phyloP scores from a whole-genome alignment of 148 eudicot species.

The Tetragonia tetragonoides region DNA sequence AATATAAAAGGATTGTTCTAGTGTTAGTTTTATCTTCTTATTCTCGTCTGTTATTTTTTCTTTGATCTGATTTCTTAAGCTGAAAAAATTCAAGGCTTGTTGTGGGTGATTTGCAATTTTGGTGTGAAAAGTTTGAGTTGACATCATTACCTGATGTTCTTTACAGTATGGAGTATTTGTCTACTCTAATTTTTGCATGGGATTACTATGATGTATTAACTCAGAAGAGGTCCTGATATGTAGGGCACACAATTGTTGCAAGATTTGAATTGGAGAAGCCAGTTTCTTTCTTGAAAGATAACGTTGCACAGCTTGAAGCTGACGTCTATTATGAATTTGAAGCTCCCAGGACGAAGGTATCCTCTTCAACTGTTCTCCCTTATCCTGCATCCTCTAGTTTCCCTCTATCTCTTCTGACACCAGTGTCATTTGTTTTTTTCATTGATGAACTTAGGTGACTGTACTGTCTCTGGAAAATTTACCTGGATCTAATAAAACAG shows the following conservation, averaged over 20 bases:
- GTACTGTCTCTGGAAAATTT: conserved; percentile 48
- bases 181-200: not conserved
- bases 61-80: too few species aligned
- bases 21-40: too few species aligned
- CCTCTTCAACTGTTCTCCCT: conserved; percentile 16
- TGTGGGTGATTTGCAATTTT: too few species aligned
- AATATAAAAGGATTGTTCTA: too few species aligned
- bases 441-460: conserved; percentile 47
- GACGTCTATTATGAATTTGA: conserved; percentile 71
- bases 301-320: conserved; percentile 49
- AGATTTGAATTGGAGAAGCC: conserved; percentile 68
- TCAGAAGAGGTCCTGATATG: conserved; percentile 7
- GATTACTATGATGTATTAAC: not conserved
- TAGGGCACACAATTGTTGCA: conserved; percentile 83
- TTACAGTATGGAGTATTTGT: not conserved
- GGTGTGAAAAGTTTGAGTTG: too few species aligned
- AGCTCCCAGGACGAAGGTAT: conserved; percentile 59
- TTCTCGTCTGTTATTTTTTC: too few species aligned
- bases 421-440: conserved; percentile 4
- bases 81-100: too few species aligned
- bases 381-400: conserved; percentile 13
- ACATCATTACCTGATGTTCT: not conserved
- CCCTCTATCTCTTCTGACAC: conserved; percentile 2
- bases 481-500: conserved; percentile 55
- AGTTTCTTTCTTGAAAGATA: conserved; percentile 54